Evolutionary conservation across 2,329 filamentous ascomycete species (phyloP).

Genomic region (Lachnellula subtilissima): DNA sequence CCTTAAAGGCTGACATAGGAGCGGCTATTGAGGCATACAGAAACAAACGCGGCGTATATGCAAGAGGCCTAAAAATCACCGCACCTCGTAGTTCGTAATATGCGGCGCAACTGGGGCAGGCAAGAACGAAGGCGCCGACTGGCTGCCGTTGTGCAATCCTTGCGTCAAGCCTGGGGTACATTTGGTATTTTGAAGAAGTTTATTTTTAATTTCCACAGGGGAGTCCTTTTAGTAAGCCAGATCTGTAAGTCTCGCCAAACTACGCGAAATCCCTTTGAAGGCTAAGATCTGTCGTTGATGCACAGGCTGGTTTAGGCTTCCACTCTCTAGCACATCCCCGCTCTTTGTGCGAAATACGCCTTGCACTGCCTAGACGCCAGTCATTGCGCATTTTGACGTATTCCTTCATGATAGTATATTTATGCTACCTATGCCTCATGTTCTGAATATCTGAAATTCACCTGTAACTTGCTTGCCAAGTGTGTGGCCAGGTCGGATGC

Average conservation of each 20-base stretch:
- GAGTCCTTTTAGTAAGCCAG: not conserved
- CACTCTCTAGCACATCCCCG: not conserved
- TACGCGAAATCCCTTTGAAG: not conserved
- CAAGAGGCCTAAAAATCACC: not conserved
- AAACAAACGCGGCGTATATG: not conserved
- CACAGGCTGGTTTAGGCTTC: not conserved
- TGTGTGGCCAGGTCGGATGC: too few species aligned
- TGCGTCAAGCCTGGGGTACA: not conserved
- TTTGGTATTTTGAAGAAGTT: not conserved
- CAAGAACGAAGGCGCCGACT: not conserved
- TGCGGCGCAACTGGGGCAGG: not conserved
- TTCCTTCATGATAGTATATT: not conserved
- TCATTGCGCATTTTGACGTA: not conserved
- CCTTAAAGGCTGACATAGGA: not conserved
- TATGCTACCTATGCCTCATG: not conserved
- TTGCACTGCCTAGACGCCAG: not conserved
- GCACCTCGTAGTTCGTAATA: not conserved
- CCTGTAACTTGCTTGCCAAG: not conserved
- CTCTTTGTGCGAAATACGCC: not conserved
- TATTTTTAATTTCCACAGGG: not conserved
- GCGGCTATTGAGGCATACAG: not conserved
- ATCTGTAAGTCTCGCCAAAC: not conserved
- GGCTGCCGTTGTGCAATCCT: not conserved
- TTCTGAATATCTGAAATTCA: not conserved
- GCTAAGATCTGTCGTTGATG: not conserved